A percentile compares a stretch with the other conserved stretches of the same genome.
Evolutionary conservation across 192 early-diverging fungal species (phyloP).

Genomic region (Umbelopsis sp.): DNA sequence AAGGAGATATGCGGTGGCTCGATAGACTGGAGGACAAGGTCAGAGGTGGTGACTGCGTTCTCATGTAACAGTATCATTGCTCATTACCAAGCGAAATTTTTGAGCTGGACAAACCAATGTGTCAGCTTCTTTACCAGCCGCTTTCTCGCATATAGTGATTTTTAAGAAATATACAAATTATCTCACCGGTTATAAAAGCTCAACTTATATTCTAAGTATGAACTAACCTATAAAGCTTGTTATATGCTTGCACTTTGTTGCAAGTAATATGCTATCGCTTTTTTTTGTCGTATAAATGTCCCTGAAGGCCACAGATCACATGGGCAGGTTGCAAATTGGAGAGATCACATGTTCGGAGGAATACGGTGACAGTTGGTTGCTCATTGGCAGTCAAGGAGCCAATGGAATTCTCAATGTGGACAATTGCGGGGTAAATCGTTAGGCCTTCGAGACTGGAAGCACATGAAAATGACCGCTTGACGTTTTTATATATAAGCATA

Average conservation of each 20-base stretch:
- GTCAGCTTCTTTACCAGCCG: too few species aligned
- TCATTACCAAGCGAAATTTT: conserved; percentile 8
- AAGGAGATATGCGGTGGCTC: conserved; percentile 49
- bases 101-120: too few species aligned
- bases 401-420: conserved; percentile 17
- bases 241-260: too few species aligned
- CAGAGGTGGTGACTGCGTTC: conserved; percentile 26
- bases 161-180: too few species aligned
- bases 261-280: too few species aligned
- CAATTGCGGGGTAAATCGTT: conserved; percentile 19
- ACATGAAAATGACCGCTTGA: conserved; percentile 16
- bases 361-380: conserved; percentile 22
- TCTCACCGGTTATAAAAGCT: too few species aligned
- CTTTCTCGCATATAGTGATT: too few species aligned
- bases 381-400: conserved; percentile 10
- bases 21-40: conserved; percentile 35
- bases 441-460: not conserved
- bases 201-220: too few species aligned
- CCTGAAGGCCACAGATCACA: not conserved
- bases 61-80: conserved; percentile 26
- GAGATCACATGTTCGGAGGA: conserved; percentile 20
- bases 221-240: too few species aligned
- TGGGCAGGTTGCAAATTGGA: conserved; percentile 1
- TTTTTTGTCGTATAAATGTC: not conserved
- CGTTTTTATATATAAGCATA: not conserved